These are phyloP conservation scores for Microbotryum violaceum DNA, from an alignment of 1,284 basidiomycete genomes.

Conservation along the genomic window DNA sequence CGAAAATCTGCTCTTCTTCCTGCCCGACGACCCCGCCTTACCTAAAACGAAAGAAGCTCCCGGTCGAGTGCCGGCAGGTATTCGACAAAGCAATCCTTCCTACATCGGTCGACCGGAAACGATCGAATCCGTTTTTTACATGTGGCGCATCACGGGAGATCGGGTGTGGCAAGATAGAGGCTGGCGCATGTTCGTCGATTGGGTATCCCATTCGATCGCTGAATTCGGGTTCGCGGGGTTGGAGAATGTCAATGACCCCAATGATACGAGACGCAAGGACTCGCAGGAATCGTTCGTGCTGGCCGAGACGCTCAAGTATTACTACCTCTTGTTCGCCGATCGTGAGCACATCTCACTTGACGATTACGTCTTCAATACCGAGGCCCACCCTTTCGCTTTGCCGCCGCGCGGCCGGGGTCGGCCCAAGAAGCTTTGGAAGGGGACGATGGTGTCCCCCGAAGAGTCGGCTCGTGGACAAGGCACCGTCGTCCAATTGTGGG, in stretches of 20 bases:
- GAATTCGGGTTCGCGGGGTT: conserved; percentile 14
- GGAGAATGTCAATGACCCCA: conserved; percentile 29
- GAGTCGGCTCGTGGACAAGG: no score
- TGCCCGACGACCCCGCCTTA: conserved; percentile 24
- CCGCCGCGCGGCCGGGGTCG: not conserved
- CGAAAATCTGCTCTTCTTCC: conserved; percentile 42
- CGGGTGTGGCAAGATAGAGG: conserved; percentile 48
- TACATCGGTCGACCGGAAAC: conserved; percentile 49
- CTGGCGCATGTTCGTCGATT: conserved; percentile 53
- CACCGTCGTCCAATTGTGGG: no score
- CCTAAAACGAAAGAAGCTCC: conserved; percentile 13
- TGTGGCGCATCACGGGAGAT: conserved; percentile 52
- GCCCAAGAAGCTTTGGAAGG: no score
- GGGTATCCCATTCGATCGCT: conserved; percentile 45
- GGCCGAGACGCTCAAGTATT: conserved; percentile 47
- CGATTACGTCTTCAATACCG: conserved; percentile 48
- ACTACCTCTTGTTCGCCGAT: conserved; percentile 48
- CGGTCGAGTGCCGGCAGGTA: conserved; percentile 38
- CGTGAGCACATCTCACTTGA: conserved; percentile 50
- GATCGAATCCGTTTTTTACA: conserved; percentile 50
- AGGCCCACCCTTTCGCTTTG: conserved; percentile 26
- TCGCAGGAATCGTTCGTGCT: conserved; percentile 51
- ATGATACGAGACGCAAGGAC: conserved; percentile 38
- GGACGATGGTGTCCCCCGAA: no score
- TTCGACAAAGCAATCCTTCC: conserved; percentile 24